A percentile compares a stretch with the other conserved stretches of the same genome.
Conservation (phyloP, 495 filamentous ascomycete genomes). For the Polyplosphaeria fusca region DNA sequence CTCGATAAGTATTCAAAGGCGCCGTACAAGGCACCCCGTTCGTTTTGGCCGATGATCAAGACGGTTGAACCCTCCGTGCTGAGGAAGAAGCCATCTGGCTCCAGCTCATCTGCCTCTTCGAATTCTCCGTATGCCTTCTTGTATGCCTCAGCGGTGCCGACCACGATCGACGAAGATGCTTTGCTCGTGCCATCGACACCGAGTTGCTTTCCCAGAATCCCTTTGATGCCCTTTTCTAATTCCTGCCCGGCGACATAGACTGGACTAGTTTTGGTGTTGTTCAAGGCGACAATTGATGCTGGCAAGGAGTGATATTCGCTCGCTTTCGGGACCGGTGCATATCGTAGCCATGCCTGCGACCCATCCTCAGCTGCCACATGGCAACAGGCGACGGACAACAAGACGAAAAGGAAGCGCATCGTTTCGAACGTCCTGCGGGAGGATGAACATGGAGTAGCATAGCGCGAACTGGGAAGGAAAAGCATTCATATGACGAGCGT, state of each 20-base stretch:
- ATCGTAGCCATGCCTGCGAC: conserved; percentile 62
- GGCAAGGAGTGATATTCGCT: conserved; percentile 43
- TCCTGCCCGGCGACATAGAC: conserved; percentile 59
- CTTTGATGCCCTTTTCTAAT: conserved; percentile 55
- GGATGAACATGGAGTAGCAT: too few species aligned
- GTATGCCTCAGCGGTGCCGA: conserved; percentile 59
- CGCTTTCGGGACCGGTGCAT: conserved; percentile 53
- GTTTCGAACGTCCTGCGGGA: not conserved
- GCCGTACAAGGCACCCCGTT: conserved; percentile 66
- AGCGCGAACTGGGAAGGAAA: too few species aligned
- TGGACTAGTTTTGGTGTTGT: conserved; percentile 51
- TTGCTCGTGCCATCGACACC: conserved; percentile 37
- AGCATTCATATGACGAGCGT: too few species aligned
- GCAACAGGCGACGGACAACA: not conserved
- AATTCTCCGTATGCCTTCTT: conserved; percentile 39
- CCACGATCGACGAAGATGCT: conserved; percentile 46
- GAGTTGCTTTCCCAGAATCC: conserved; percentile 51
- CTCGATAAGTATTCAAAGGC: conserved; percentile 65
- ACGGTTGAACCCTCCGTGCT: conserved; percentile 46
- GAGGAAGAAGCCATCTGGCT: conserved; percentile 64
- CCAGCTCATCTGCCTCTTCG: conserved; percentile 45
- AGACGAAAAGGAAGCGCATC: not conserved
- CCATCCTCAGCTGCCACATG: conserved; percentile 56
- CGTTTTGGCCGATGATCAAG: conserved; percentile 63
- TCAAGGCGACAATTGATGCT: conserved; percentile 54